A percentile compares a stretch with the other conserved stretches of the same genome.
phyloP scores from a whole-genome alignment of 1,284 basidiomycete species.

The Sporisorium graminicola region DNA sequence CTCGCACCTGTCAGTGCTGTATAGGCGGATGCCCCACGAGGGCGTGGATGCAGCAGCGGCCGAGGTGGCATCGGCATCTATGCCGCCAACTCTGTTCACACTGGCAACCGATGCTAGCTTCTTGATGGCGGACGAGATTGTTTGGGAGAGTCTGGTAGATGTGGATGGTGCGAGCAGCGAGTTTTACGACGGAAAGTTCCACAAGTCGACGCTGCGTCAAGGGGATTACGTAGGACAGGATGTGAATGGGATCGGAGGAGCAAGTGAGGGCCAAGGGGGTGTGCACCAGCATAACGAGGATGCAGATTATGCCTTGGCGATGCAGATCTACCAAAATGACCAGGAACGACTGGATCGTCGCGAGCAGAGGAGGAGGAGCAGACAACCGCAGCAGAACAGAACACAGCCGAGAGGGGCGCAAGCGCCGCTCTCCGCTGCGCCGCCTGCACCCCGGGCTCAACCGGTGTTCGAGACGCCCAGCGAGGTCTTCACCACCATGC shows the following conservation, averaged over 20 bases:
- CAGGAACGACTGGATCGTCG: conserved; percentile 42
- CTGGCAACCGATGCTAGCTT: conserved; percentile 87
- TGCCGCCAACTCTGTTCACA: conserved; percentile 74
- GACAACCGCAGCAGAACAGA: conserved; percentile 13
- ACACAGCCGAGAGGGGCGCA: conserved; percentile 3
- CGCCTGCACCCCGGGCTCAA: conserved; percentile 2
- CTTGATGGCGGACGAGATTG: conserved; percentile 78
- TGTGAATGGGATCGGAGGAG: conserved; percentile 10
- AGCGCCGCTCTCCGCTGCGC: not conserved
- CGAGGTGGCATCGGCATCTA: not conserved
- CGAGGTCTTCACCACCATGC: conserved; percentile 55
- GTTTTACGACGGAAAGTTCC: conserved; percentile 57
- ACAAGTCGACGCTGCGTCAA: conserved; percentile 37
- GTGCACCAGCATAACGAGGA: conserved; percentile 38
- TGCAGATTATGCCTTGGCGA: conserved; percentile 56
- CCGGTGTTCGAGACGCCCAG: conserved; percentile 25
- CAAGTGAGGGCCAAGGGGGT: not conserved
- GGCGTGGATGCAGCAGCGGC: conserved; percentile 10
- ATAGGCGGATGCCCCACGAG: conserved; percentile 70
- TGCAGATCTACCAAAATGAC: conserved; percentile 59
- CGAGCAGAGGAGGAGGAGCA: conserved; percentile 29
- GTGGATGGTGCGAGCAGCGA: conserved; percentile 76
- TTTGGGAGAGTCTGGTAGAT: conserved; percentile 90
- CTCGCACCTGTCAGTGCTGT: conserved; percentile 87
- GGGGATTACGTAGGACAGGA: conserved; percentile 42